These are phyloP conservation scores for Coriaria nepalensis DNA, from an alignment of 306 rosid genomes.

Conservation along the genomic window DNA sequence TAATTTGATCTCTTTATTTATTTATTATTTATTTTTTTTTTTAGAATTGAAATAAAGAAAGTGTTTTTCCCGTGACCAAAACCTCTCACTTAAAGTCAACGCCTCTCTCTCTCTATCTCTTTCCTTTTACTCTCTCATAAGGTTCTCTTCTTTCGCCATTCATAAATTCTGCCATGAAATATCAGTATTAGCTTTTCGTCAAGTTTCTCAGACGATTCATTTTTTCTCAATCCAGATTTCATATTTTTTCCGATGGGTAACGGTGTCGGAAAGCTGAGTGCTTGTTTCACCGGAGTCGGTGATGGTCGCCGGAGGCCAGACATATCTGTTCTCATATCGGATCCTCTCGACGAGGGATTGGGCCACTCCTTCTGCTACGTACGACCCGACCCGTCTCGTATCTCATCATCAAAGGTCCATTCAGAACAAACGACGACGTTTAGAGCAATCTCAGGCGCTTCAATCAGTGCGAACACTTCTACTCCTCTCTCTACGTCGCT, in stretches of 20 bases:
- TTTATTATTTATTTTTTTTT: neutral
- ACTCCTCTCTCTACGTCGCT: constrained; percentile 83
- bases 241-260: constrained; percentile 45
- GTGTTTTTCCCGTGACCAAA: constrained; percentile 25
- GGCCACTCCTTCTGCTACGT: constrained; percentile 99
- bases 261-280: constrained; percentile 69
- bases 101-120: constrained; percentile 26
- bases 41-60: constrained; percentile 1
- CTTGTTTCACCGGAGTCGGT: constrained; percentile 55
- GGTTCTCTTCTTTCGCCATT: neutral
- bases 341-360: constrained; percentile 64
- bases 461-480: constrained; percentile 91
- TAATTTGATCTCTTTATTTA: neutral
- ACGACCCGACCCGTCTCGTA: constrained; percentile 64
- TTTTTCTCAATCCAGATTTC: neutral
- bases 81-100: constrained; percentile 34
- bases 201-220: neutral
- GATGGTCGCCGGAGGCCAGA: constrained; percentile 40
- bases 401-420: constrained; percentile 70
- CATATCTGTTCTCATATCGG: constrained; percentile 33
- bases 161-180: constrained; percentile 27
- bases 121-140: constrained; percentile 9
- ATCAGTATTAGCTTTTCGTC: constrained; percentile 1
- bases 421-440: constrained; percentile 92
- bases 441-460: constrained; percentile 87